These are phyloP conservation scores for Gentiana macrophylla DNA, from an alignment of 257 asterid genomes.

Conservation along the genomic window DNA sequence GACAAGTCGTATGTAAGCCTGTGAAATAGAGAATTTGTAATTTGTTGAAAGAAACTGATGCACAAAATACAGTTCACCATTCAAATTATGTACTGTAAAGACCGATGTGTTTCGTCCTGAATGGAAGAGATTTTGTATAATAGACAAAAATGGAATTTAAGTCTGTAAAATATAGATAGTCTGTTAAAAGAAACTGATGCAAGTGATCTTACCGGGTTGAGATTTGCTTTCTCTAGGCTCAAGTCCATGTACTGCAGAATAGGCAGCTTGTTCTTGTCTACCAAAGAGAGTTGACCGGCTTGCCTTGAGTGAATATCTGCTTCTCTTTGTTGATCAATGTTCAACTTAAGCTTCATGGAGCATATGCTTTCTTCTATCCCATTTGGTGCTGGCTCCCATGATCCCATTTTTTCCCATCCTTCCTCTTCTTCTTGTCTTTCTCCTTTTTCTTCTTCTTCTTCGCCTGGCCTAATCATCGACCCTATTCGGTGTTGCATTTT, in stretches of 20 bases:
- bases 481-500: constrained; percentile 26
- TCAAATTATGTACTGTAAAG: no score
- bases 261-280: constrained; percentile 49
- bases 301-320: constrained; percentile 51
- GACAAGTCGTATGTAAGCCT: no score
- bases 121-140: no score
- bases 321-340: constrained; percentile 24
- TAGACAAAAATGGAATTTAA: no score
- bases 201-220: constrained; percentile 33
- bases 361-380: constrained; percentile 48
- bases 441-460: constrained; percentile 5
- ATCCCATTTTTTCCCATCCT: not conserved
- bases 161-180: no score
- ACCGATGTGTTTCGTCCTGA: no score
- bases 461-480: constrained; percentile 38
- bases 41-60: no score
- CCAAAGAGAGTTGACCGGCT: constrained; percentile 50
- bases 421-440: constrained; percentile 10
- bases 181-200: no score
- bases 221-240: constrained; percentile 57
- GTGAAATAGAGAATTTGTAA: no score
- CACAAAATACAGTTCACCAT: no score
- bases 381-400: constrained; percentile 7
- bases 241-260: constrained; percentile 48
- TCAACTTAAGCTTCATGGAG: constrained; percentile 36